Conservation (phyloP, 352 stramenopile genomes). For the Pythium coloratum region DNA sequence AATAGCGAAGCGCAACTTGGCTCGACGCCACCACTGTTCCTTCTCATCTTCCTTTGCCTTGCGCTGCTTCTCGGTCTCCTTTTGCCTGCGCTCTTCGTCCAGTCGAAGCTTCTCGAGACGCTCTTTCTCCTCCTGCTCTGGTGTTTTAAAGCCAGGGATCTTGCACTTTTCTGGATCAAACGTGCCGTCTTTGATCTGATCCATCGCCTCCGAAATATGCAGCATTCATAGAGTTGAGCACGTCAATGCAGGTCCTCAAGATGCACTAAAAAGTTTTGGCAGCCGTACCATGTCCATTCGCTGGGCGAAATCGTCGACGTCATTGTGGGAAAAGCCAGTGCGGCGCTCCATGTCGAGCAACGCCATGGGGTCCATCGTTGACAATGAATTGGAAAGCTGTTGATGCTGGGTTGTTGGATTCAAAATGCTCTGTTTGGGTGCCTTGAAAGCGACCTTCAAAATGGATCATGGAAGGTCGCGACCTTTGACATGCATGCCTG, state of each 20-base stretch:
- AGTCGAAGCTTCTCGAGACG: slow-evolving; percentile 36
- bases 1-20: slow-evolving; percentile 56
- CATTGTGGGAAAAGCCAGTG: slow-evolving; percentile 57
- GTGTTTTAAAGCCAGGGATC: slow-evolving; percentile 79
- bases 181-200: slow-evolving; percentile 79
- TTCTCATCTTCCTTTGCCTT: slow-evolving; percentile 58
- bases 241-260: not conserved
- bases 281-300: slow-evolving; percentile 68
- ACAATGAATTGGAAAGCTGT: too few species aligned
- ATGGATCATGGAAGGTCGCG: too few species aligned
- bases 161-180: slow-evolving; percentile 77
- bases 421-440: too few species aligned
- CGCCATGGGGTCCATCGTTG: slow-evolving; percentile 55
- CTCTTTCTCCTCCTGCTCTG: slow-evolving; percentile 68
- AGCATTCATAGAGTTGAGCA: too few species aligned
- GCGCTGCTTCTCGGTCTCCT: slow-evolving; percentile 42
- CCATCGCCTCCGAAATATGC: slow-evolving; percentile 71
- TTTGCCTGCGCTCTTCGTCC: slow-evolving; percentile 38
- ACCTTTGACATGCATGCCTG: too few species aligned
- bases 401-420: too few species aligned
- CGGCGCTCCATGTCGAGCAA: slow-evolving; percentile 73
- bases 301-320: slow-evolving; percentile 66
- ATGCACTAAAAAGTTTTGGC: not conserved
- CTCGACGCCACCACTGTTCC: slow-evolving; percentile 68
- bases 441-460: too few species aligned